Evolutionary conservation across 2,329 filamentous ascomycete genomes (phyloP), one percentile per base, ranked within the genome.

Genomic region (Colletotrichum truncatum): DNA sequence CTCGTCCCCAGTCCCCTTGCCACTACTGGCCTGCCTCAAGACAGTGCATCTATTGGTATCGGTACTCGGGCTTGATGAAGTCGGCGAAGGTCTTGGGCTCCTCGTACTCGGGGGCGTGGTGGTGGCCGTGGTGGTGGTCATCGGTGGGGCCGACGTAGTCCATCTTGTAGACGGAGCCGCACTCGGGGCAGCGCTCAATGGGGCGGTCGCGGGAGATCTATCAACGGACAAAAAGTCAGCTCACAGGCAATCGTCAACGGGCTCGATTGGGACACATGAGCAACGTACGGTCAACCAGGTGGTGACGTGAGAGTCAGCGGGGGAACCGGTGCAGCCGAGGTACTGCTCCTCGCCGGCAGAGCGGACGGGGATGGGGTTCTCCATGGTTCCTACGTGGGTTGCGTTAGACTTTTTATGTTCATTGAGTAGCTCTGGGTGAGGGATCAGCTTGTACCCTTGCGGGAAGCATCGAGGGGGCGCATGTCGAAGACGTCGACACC

Each of bases 401-500:
- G 30, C 6, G 65, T 77, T 60, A 78, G 70, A 59, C 69, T 68
- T 56, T 45, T 53, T 18, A 41, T 26, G 21, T 25, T 38, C 28
- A 18, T 16, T 38, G 58, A 38, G 12, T n/a, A n/a, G n/a, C n/a
- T n/a, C n/a, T n/a, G n/a, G n/a, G n/a, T 30, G 39, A 38, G 48
- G 8, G 11, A 11, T 48, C 30, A 21, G 45, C 69, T 41, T 49
- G 49, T 86, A 93, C 95, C 95, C 81, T 88, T 88, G 77, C 96
- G 91, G 80, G 92, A 96, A 70, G 95, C 87, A 80, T 98, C 96
- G 74, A 99, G 89, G 69, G 96, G 96, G 82, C 89, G 91, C 96
- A 98, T 97, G 84, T 99, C 94, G 85, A 99, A 99, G 79, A 98
- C 86, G 78, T 99, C 96, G 75, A 98, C 85, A 72, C 96, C 94